Evolutionary conservation across 306 rosid genomes (phyloP).

Genomic region (Lathyrus sativus): DNA sequence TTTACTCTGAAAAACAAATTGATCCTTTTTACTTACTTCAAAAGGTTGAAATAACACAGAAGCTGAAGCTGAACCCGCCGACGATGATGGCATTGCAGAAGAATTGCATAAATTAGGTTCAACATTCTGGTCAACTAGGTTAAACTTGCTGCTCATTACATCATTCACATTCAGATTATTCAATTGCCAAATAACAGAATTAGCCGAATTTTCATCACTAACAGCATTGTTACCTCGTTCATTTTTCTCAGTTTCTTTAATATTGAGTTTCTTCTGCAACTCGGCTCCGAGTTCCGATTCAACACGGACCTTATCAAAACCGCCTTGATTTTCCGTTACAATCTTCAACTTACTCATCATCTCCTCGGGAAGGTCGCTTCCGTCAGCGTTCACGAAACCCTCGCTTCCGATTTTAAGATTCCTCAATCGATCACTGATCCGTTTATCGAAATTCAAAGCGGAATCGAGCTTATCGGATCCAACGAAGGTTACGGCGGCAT

Average conservation of each 20-base stretch:
- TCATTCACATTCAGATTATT: constrained; percentile 56
- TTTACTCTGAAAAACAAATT: constrained; percentile 56
- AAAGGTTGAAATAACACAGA: constrained; percentile 43
- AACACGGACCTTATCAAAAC: constrained; percentile 29
- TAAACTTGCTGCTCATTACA: constrained; percentile 52
- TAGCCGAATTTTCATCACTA: constrained; percentile 43
- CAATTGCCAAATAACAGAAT: constrained; percentile 51
- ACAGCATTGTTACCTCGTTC: constrained; percentile 33
- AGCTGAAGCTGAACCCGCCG: constrained; percentile 27
- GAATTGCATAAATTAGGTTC: constrained; percentile 42
- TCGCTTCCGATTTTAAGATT: constrained; percentile 55
- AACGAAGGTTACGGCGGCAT: constrained; percentile 16
- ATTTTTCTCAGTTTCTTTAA: constrained; percentile 41
- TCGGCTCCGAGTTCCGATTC: constrained; percentile 61
- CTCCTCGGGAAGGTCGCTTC: constrained; percentile 52
- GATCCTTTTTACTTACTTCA: constrained; percentile 46
- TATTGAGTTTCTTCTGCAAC: constrained; percentile 54
- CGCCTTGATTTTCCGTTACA: constrained; percentile 35
- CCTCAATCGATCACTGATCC: constrained; percentile 51
- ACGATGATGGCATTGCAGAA: constrained; percentile 35
- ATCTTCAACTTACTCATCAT: constrained; percentile 60
- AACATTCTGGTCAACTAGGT: constrained; percentile 37
- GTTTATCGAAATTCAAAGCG: constrained; percentile 34
- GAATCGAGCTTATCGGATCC: constrained; percentile 20
- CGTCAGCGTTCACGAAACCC: constrained; percentile 38